Evolutionary conservation across 2,329 filamentous ascomycete genomes (phyloP), one percentile per base, ranked within the genome.

Genomic region (Botrytis squamosa): DNA sequence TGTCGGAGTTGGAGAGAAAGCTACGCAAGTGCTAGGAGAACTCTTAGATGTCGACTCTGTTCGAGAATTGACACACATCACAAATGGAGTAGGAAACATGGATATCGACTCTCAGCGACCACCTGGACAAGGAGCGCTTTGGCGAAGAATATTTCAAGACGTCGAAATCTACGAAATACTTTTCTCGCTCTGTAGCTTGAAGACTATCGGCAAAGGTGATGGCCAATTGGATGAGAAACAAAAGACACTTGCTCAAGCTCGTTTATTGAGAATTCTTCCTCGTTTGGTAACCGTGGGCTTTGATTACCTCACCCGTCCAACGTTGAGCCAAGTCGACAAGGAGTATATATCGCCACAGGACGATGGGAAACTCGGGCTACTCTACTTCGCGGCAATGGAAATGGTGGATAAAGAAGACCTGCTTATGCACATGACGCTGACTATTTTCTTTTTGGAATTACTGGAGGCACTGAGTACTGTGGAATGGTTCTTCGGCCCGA

Each of bases 31-130:
- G 2, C 79, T 91, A 4, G 85, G 85, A 2, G 85, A 88, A 75
- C 79, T 90, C 52, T 83, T 91, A 6, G 85, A 89, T 68, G 82
- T 85, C 10, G 89, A 91, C 80, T 88, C 86, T 76, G 83, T 85
- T 73, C 73, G 74, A n/a, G 78, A 77, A 73, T 73, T 74, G 38
- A 77, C 75, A 42, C 78, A 77, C 57, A 76, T 57, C 72, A 76
- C 33, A 76, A 78, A 64, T 78, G 82, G 69, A 82, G 81, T 49
- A 82, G 82, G 40, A 79, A 49, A 38, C 16, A 72, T 81, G 42
- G 82, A 84, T 55, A 78, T 86, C 44, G 73, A 76, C 33, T 79
- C 82, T 20, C 82, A 83, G 25, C 83, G 81, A 25, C 74, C 82
- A 0, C 84, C 84, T 0, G 88, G 88, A 0, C 85, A 88, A 72